phyloP scores from a whole-genome alignment of 2,329 filamentous ascomycete genomes.

The Pseudomassariella vexata region DNA sequence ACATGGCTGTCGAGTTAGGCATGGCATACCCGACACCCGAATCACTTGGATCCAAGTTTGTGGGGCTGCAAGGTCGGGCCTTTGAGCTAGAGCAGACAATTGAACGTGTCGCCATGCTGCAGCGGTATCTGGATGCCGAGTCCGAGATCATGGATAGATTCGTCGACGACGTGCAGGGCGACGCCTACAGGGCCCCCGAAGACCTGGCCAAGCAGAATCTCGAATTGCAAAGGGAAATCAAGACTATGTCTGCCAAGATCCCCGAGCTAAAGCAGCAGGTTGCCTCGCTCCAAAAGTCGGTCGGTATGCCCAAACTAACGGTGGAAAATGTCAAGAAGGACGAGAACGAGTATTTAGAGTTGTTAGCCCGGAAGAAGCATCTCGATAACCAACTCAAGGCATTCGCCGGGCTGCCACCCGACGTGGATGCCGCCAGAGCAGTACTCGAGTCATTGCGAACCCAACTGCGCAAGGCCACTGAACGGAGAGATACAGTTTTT shows the following conservation, averaged over 20 bases:
- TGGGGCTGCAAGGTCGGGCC: slow-evolving; percentile 49
- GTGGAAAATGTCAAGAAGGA: slow-evolving; percentile 54
- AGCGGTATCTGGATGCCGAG: slow-evolving; percentile 48
- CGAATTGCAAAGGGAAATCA: slow-evolving; percentile 66
- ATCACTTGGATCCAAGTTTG: slow-evolving; percentile 44
- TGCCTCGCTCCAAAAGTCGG: slow-evolving; percentile 29
- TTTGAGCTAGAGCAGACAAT: slow-evolving; percentile 50
- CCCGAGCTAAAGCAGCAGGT: slow-evolving; percentile 59
- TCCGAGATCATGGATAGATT: slow-evolving; percentile 31
- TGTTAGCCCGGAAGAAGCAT: slow-evolving; percentile 52
- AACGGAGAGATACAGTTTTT: slow-evolving; percentile 66
- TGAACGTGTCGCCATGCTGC: slow-evolving; percentile 50
- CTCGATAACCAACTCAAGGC: slow-evolving; percentile 57
- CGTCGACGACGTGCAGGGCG: slow-evolving; percentile 34
- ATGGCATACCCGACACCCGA: slow-evolving; percentile 41
- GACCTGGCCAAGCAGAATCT: slow-evolving; percentile 65
- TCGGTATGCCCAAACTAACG: slow-evolving; percentile 24
- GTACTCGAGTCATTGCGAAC: slow-evolving; percentile 63
- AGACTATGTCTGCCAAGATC: slow-evolving; percentile 59
- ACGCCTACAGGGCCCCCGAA: slow-evolving; percentile 47
- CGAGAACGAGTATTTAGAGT: slow-evolving; percentile 50
- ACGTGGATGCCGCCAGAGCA: slow-evolving; percentile 61
- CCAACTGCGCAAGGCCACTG: slow-evolving; percentile 56
- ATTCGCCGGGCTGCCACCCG: slow-evolving; percentile 68
- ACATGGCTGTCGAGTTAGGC: slow-evolving; percentile 43